Evolutionary conservation across 1,139 yeast species (phyloP).

Genomic region (Kurtzmaniella quercitrusa): DNA sequence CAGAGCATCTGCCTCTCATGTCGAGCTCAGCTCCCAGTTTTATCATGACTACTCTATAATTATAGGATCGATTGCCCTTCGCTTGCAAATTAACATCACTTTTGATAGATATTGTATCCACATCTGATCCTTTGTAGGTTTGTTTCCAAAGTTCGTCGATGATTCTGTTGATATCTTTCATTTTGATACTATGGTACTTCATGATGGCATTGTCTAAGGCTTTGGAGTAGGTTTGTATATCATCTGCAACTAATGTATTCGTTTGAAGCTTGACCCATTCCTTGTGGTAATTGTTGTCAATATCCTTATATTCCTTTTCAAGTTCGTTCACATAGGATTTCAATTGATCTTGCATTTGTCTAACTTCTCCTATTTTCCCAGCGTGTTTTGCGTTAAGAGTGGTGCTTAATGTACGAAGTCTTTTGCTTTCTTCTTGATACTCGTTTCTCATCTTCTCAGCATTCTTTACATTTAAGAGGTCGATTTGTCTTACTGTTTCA

Average conservation of each 20-base stretch:
- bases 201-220: slow-evolving; percentile 92
- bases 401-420: slow-evolving; percentile 53
- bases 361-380: slow-evolving; percentile 78
- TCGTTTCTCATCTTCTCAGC: slow-evolving; percentile 64
- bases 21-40: slow-evolving; percentile 90
- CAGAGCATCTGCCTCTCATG: slow-evolving; percentile 98
- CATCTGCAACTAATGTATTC: slow-evolving; percentile 75
- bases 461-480: slow-evolving; percentile 42
- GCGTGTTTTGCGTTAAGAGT: slow-evolving; percentile 65
- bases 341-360: slow-evolving; percentile 76
- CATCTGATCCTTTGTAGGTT: slow-evolving; percentile 93
- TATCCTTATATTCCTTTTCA: slow-evolving; percentile 63
- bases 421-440: slow-evolving; percentile 57
- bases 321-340: slow-evolving; percentile 54
- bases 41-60: slow-evolving; percentile 92
- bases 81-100: slow-evolving; percentile 67
- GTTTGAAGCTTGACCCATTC: slow-evolving; percentile 80
- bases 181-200: slow-evolving; percentile 86
- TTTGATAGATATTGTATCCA: slow-evolving; percentile 82
- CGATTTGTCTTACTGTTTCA: slow-evolving; percentile 24
- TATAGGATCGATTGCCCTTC: slow-evolving; percentile 70
- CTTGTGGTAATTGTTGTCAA: slow-evolving; percentile 58
- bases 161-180: slow-evolving; percentile 88
- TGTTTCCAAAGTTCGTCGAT: slow-evolving; percentile 90
- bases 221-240: slow-evolving; percentile 73